Evolutionary conservation across 2,329 filamentous ascomycete genomes (phyloP).

Genomic region (Apiospora koreana): DNA sequence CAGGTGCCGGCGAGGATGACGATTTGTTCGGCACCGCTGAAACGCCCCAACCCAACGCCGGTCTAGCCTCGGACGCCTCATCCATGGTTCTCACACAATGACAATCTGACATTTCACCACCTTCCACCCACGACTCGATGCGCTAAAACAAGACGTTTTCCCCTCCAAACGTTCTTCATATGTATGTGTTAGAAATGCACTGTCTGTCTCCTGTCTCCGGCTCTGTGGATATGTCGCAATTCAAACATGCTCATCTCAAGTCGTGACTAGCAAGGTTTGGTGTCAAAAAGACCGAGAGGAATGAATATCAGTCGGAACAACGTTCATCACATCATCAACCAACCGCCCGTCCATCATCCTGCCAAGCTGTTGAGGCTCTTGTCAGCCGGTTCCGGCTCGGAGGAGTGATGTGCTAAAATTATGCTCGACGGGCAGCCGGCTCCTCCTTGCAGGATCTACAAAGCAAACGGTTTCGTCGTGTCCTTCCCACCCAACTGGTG

Average conservation of each 20-base stretch:
- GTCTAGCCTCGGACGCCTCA: neutral
- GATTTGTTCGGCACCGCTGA: neutral
- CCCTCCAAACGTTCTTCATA: neutral
- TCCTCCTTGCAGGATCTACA: neutral
- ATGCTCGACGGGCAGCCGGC: neutral
- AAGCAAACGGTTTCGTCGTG: neutral
- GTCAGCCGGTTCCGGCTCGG: neutral
- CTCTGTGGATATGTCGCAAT: neutral
- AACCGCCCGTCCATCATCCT: neutral
- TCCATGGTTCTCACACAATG: neutral
- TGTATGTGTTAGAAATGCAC: neutral
- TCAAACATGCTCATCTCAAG: neutral
- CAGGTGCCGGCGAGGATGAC: neutral
- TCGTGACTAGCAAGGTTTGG: neutral
- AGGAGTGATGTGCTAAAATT: neutral
- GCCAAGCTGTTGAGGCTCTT: neutral
- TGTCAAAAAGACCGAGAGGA: neutral
- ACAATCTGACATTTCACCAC: neutral
- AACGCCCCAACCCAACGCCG: neutral
- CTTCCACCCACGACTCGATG: neutral
- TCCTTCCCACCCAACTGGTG: neutral
- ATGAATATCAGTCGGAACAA: neutral
- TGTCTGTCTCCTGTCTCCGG: neutral
- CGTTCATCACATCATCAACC: neutral
- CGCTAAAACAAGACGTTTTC: constrained; percentile 2